Percentiles rank a stretch among this genome's conserved stretches.
Conservation (phyloP, 176 grass and related monocot genomes). For the Alloteropsis semialata region DNA sequence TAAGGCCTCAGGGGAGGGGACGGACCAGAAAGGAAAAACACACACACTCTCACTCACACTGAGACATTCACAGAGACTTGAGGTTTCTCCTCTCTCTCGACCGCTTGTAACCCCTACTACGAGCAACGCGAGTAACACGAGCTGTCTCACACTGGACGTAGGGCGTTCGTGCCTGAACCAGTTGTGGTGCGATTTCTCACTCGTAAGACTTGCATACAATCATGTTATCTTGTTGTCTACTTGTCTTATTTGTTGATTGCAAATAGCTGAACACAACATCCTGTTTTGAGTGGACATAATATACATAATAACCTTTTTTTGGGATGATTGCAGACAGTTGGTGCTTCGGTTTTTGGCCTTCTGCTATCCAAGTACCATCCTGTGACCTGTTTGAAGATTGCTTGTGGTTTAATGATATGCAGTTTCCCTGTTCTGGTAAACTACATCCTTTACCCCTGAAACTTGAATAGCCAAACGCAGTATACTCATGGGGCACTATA, state of each 20-base stretch:
- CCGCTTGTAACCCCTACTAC: too few species aligned
- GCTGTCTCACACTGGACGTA: too few species aligned
- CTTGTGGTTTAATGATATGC: conserved; percentile 73
- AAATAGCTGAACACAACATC: neutral
- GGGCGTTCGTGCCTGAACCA: too few species aligned
- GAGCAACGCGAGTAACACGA: too few species aligned
- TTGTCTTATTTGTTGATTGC: conserved; percentile 22
- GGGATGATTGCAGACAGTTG: conserved; percentile 57
- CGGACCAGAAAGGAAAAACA: too few species aligned
- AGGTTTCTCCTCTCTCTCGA: too few species aligned
- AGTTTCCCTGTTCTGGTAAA: conserved; percentile 87
- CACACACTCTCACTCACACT: too few species aligned
- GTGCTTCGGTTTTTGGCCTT: conserved; percentile 88
- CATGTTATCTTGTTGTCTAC: conserved; percentile 3
- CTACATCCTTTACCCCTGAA: neutral
- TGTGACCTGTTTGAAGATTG: conserved; percentile 84
- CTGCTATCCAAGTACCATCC: conserved; percentile 82
- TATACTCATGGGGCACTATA: conserved; percentile 14
- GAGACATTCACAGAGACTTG: too few species aligned
- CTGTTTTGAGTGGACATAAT: conserved; percentile 30
- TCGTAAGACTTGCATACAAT: neutral
- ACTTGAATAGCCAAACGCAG: conserved; percentile 10
- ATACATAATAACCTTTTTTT: conserved; percentile 28
- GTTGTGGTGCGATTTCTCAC: conserved; percentile 54
- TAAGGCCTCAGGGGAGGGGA: too few species aligned